Evolutionary conservation across 164 flowering plant species (phyloP).

Genomic region (Houttuynia cordata): DNA sequence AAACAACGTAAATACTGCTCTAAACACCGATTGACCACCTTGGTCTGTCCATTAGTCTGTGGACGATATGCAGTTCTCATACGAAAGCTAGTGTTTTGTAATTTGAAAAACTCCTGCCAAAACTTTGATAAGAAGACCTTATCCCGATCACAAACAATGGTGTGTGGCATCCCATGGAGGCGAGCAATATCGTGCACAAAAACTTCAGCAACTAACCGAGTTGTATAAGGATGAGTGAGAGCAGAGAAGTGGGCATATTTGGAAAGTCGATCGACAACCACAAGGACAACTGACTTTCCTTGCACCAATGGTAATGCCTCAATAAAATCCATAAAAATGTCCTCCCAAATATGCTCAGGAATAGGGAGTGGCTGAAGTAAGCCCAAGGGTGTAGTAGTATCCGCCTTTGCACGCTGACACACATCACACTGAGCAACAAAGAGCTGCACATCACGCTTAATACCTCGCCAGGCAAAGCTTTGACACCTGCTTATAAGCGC

Average conservation of each 20-base stretch:
- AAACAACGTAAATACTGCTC: neutral
- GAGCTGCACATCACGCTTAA: neutral
- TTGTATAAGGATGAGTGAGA: neutral
- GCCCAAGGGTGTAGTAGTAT: neutral
- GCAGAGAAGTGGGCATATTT: constrained; percentile 6
- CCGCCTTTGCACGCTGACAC: neutral
- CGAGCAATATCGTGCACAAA: neutral
- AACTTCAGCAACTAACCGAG: neutral
- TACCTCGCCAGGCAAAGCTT: neutral
- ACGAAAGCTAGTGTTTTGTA: neutral
- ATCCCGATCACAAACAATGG: constrained; percentile 6
- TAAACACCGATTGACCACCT: neutral
- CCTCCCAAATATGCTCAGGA: constrained; percentile 5
- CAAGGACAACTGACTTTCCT: too few relatives aligned
- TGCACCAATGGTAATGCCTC: too few relatives aligned
- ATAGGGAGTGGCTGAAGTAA: constrained; percentile 10
- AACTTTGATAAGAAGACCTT: neutral
- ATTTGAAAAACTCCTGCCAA: constrained; percentile 2
- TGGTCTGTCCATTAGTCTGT: constrained; percentile 8
- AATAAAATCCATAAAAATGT: constrained; percentile 8
- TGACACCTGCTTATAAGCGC: neutral
- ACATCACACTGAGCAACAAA: neutral
- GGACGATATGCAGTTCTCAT: constrained; percentile 9
- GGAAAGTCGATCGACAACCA: neutral
- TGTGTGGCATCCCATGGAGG: constrained; percentile 3